Conservation (phyloP, 2,329 filamentous ascomycete species). For the Botrytis hyacinthi region DNA sequence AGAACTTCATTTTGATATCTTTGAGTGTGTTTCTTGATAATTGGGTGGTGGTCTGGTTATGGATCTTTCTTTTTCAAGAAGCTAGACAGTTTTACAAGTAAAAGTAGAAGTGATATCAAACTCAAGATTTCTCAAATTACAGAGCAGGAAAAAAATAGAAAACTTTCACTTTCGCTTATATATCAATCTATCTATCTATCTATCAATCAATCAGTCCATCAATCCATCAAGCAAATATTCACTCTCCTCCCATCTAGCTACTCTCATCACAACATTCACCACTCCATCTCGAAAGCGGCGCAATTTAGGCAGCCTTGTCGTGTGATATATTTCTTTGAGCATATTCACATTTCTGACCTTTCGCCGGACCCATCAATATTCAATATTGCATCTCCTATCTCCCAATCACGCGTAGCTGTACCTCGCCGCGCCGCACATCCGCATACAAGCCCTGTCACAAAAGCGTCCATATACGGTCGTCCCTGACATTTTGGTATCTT, state of each 20-base stretch:
- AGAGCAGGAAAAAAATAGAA: too few species aligned
- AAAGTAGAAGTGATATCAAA: neutral
- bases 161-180: neutral
- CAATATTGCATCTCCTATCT: neutral
- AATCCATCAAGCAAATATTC: neutral
- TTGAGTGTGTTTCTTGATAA: neutral
- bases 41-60: neutral
- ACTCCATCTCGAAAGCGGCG: neutral
- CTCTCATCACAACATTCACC: neutral
- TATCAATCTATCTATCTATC: neutral
- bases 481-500: neutral
- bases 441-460: neutral
- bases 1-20: constrained; percentile 15
- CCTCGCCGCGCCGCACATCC: neutral
- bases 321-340: neutral
- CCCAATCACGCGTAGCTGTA: neutral
- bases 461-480: neutral
- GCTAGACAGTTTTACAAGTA: neutral
- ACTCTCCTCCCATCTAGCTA: neutral
- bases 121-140: neutral
- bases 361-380: neutral
- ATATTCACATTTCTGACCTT: neutral
- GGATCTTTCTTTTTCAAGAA: neutral
- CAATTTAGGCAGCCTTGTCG: neutral
- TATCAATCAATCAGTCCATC: neutral